phyloP scores from a whole-genome alignment of 257 asterid genomes.

The Salvia miltiorrhiza region DNA sequence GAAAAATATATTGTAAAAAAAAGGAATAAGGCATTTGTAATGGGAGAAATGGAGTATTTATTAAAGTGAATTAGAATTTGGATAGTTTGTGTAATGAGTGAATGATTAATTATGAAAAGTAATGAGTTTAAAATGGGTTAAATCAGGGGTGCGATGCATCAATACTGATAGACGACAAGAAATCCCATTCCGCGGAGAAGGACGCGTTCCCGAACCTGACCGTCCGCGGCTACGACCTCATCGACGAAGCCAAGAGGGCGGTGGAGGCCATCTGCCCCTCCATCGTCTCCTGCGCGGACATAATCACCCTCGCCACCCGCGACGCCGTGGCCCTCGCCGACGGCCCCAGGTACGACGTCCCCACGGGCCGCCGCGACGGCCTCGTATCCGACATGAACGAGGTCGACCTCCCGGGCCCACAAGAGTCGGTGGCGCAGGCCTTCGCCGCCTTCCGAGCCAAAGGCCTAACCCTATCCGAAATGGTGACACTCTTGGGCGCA shows the following conservation, averaged over 20 bases:
- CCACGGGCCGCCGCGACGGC: slow-evolving; percentile 74
- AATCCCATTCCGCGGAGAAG: slow-evolving; percentile 40
- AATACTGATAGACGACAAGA: slow-evolving; percentile 38
- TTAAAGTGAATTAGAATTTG: no score
- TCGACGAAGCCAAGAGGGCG: slow-evolving; percentile 53
- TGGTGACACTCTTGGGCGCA: slow-evolving; percentile 75
- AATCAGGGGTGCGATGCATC: slow-evolving; percentile 56
- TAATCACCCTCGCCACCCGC: slow-evolving; percentile 71
- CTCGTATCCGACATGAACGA: slow-evolving; percentile 35
- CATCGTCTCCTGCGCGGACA: slow-evolving; percentile 73
- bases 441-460: slow-evolving; percentile 37
- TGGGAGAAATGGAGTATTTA: no score
- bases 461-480: slow-evolving; percentile 47
- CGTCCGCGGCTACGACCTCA: slow-evolving; percentile 58
- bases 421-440: slow-evolving; percentile 29
- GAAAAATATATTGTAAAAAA: no score
- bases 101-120: no score
- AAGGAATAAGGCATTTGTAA: no score
- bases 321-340: slow-evolving; percentile 70
- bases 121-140: no score
- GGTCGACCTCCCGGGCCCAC: slow-evolving; percentile 66
- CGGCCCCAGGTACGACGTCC: slow-evolving; percentile 47
- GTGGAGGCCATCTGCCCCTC: slow-evolving; percentile 50
- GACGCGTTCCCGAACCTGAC: slow-evolving; percentile 43
- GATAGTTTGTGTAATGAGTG: no score